These are phyloP conservation scores for Pisolithus microcarpus DNA, from an alignment of 768 basidiomycete genomes.

Conservation along the genomic window DNA sequence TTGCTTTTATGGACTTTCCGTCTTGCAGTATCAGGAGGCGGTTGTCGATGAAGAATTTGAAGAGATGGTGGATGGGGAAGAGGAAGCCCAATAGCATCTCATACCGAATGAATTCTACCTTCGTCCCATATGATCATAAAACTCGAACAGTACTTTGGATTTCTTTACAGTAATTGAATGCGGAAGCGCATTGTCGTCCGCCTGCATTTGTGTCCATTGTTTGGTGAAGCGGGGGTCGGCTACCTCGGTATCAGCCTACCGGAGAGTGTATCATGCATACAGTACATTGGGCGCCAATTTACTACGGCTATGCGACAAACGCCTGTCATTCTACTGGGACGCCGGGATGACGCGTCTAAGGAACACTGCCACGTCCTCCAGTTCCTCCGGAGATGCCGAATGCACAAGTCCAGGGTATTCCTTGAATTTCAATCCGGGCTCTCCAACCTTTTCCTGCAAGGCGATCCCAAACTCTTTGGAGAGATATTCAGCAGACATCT, in stretches of 20 bases:
- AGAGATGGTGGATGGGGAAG: conserved; percentile 26
- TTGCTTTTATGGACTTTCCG: background rate
- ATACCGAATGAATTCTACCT: too few relatives aligned
- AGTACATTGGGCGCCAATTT: too few relatives aligned
- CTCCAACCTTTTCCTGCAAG: background rate
- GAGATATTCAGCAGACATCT: conserved; percentile 11
- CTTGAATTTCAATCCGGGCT: background rate
- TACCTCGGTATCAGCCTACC: too few relatives aligned
- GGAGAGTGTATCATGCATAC: too few relatives aligned
- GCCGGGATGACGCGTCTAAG: conserved; percentile 12
- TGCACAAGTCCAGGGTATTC: conserved; percentile 6
- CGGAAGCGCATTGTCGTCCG: conserved; percentile 5
- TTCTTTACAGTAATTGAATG: conserved; percentile 14
- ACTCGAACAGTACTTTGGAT: background rate
- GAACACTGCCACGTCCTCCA: conserved; percentile 12
- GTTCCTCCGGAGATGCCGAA: conserved; percentile 8
- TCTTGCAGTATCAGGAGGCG: conserved; percentile 55
- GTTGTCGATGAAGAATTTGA: conserved; percentile 37
- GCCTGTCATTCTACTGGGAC: background rate
- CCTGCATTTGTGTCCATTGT: background rate
- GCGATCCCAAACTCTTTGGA: conserved; percentile 11
- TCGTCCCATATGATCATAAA: background rate
- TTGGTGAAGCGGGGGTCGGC: background rate
- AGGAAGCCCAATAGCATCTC: conserved; percentile 23
- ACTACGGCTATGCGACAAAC: too few relatives aligned